Base-by-base conservation (phyloP, 768 basidiomycete species). In the Amanita pseudoporphyria region DNA sequence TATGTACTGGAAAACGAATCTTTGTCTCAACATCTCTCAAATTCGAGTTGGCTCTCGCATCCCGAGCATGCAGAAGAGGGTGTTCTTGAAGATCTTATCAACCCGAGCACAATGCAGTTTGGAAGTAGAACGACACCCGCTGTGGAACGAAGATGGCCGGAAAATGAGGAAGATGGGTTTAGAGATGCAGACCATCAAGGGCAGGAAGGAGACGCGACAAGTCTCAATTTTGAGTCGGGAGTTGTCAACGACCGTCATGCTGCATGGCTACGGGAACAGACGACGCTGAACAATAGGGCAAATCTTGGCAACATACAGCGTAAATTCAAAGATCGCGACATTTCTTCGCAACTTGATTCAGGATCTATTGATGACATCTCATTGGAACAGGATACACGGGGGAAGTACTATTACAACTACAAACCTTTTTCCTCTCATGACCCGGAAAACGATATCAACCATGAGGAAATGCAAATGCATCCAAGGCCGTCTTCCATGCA, bases 231-330 rank as follows among this genome's bases (percentile, higher is more conserved):
- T 49, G 71, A 72, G 3, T 63, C 71, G 21, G 62, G 76, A 19
- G 68, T 71, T n/a, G 73, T 74, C 5, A 73, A 72, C 48, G 81
- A 84, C 59, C 77, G 87, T 7, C 86, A 87, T 0, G 79, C 78
- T 6, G 78, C 83, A 22, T 94, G 91, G 91, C 63, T 95, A 38
- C 75, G 77, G 31, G 89, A 93, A 57, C 91, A 95, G 63, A 86
- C 79, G 44, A 73, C 78, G 28, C 76, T 87, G 10, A 72, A 76
- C 0, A 72, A 82, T 44, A 75, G 77, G 39, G 73, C 74, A 16
- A 78, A 78, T 69, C 66, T 84, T 6, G 84, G 83, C 14, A 69
- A 62, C 2, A 52, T 74, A 14, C 19, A 37, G 16, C 79, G 81
- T 3, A 79, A 73, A 36, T 76, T 79, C 10, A 83, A 82, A 2